Evolutionary conservation across 2,329 filamentous ascomycete species (phyloP), one percentile per base, ranked within the genome.

Genomic region (Xylariaceae sp.): DNA sequence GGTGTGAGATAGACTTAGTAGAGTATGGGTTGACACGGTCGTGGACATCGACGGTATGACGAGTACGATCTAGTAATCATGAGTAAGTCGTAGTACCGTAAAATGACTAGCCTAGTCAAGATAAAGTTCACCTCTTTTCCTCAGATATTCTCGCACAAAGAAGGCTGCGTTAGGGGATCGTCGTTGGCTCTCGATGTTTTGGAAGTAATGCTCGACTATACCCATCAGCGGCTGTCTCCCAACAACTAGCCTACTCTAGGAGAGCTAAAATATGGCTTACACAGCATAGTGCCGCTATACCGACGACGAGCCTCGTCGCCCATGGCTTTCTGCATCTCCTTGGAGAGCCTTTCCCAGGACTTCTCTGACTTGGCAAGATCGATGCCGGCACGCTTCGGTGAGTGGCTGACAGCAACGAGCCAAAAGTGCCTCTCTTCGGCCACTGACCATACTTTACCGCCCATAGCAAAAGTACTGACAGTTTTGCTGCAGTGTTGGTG

Each of bases 381-480:
- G 6, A 55, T 49, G 7, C 64, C 68, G 20, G 56, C 53, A 2
- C 70, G 65, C 46, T 72, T 74, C 2, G 68, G 63, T 0, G 75
- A 78, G 6, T 65, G 61, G 0, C 73, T 69, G 1, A 79, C 62
- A 21, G 74, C 63, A 2, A 59, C 57, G 7, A 66, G 65, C 81
- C 80, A 83, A 61, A 81, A 82, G 57, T 75, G 66, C 1, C 61
- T 50, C 64, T 83, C 81, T 55, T 83, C 81, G 1, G 72, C 65
- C 0, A 52, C 52, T 0, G 76, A 74, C 81, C 81, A 83, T 4
- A 75, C 67, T 56, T 75, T 81, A 20, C 79, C 80, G 4, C 75
- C 78, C 79, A 83, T 72, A 40, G 16, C 52, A 20, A 21, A 26
- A 16, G 33, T 40, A 39, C 15, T 13, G 32, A 20, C 7, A 21